Conservation (phyloP, 345 rosid genomes). For the Eucalyptus erythrocorys region DNA sequence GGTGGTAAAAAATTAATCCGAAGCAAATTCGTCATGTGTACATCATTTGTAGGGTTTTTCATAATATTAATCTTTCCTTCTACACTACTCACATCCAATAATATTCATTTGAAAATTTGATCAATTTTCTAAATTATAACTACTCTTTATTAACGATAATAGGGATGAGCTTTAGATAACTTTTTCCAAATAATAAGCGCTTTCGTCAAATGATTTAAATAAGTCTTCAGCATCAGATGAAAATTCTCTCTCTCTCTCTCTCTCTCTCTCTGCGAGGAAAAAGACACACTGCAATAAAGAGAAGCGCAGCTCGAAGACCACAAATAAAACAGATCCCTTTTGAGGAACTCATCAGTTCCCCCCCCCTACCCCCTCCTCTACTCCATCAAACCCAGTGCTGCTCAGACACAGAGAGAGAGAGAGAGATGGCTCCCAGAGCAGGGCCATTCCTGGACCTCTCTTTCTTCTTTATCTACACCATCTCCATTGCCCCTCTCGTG, state of each 20-base stretch:
- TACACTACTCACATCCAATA: not conserved
- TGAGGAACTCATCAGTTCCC: not conserved
- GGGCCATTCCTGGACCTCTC: not conserved
- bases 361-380: not conserved
- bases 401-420: not conserved
- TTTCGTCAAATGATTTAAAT: not conserved
- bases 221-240: not conserved
- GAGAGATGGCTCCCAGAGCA: not conserved
- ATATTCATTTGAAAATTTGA: not conserved
- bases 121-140: not conserved
- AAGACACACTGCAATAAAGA: not conserved
- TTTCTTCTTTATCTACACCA: not conserved
- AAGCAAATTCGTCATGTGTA: fast-evolving
- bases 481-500: not conserved
- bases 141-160: not conserved
- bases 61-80: not conserved
- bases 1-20: fast-evolving
- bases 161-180: not conserved
- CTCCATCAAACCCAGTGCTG: not conserved
- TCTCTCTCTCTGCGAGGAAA: not conserved
- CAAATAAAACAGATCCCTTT: not conserved
- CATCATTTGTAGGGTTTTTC: no score
- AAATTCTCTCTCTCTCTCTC: not conserved
- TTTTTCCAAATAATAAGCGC: not conserved
- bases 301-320: not conserved